phyloP scores from a whole-genome alignment of 2,329 filamentous ascomycete species.

The Colletotrichum siamense region DNA sequence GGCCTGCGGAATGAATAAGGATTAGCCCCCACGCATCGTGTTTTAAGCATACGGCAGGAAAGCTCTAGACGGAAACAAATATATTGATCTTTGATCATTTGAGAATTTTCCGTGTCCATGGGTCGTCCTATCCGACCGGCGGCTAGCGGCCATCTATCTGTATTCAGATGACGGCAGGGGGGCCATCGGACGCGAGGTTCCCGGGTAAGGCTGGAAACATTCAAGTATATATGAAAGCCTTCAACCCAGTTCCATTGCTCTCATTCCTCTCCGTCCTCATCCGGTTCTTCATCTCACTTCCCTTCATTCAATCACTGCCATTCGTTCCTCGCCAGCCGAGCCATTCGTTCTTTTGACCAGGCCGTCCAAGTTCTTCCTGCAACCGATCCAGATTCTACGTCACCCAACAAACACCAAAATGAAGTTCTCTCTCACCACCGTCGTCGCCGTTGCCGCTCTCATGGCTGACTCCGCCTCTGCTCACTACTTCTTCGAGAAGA shows the following conservation, averaged over 20 bases:
- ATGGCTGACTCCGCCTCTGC: neutral
- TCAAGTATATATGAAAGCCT: neutral
- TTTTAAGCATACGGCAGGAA: neutral
- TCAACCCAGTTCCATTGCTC: neutral
- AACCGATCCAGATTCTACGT: neutral
- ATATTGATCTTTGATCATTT: neutral
- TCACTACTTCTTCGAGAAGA: constrained; percentile 27
- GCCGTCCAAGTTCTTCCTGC: neutral
- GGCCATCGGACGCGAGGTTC: rapidly evolving
- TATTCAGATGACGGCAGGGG: neutral
- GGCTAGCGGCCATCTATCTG: neutral
- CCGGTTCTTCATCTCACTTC: neutral
- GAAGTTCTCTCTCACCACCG: neutral
- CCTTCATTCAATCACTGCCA: neutral
- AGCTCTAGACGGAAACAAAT: neutral
- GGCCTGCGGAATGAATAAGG: neutral
- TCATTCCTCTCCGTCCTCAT: neutral
- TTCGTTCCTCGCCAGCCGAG: neutral
- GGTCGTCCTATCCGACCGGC: neutral
- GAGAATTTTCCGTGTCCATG: neutral
- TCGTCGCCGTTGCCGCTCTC: neutral
- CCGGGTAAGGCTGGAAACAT: neutral
- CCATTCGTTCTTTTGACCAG: neutral
- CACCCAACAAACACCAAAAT: neutral
- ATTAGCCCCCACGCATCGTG: neutral